Conservation (phyloP, 1,284 basidiomycete genomes). For the Mycena sp. region DNA sequence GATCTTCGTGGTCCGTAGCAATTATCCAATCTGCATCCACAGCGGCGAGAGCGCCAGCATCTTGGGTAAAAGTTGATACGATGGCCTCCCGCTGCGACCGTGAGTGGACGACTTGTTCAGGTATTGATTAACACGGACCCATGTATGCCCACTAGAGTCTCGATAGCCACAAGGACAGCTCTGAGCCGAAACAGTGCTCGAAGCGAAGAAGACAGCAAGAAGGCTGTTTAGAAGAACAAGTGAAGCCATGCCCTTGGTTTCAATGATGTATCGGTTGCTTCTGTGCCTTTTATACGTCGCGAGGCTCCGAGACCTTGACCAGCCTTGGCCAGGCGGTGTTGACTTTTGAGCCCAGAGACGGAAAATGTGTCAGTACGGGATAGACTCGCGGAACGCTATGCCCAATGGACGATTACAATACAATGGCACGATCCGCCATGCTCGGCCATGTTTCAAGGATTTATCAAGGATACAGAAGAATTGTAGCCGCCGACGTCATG, state of each 20-base stretch:
- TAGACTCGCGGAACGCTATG: no score
- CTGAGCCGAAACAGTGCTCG: constrained; percentile 9
- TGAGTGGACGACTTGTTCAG: no score
- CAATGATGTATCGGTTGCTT: not conserved
- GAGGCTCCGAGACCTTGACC: not conserved
- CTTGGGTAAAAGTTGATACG: constrained; percentile 27
- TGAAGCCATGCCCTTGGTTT: not conserved
- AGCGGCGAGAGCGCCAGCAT: constrained; percentile 25
- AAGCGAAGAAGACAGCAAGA: not conserved
- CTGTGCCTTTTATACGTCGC: not conserved
- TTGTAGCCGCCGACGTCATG: no score
- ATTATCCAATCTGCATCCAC: constrained; percentile 27
- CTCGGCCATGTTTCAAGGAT: no score
- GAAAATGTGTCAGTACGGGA: no score
- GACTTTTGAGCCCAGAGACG: no score
- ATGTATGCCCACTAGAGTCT: constrained; percentile 22
- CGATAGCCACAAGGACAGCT: constrained; percentile 24
- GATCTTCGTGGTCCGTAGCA: constrained; percentile 21
- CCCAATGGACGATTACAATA: no score
- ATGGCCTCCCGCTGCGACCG: constrained; percentile 31
- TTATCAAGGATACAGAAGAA: no score
- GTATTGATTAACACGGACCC: constrained; percentile 18
- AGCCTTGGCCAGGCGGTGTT: not conserved
- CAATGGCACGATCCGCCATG: no score
- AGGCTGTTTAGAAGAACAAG: not conserved